Percentiles rank a stretch among this genome's conserved stretches.
Conservation (phyloP, 257 asterid species). For the Jasminum sambac region DNA sequence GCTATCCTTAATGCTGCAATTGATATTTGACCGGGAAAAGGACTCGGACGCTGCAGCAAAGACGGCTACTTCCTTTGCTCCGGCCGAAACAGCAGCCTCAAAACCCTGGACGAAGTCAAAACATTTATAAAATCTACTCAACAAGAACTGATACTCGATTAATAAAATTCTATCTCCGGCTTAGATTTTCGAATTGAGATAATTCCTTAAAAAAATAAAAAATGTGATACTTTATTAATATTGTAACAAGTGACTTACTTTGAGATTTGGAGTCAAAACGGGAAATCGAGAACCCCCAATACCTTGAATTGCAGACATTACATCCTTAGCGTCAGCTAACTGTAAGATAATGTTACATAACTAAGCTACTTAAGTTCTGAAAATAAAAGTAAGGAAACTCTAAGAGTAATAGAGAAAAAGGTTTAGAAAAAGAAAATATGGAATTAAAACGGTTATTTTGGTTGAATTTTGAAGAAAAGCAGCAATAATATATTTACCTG, state of each 20-base stretch:
- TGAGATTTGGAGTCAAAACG: constrained; percentile 88
- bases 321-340: constrained; percentile 90
- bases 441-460: not conserved
- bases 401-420: constrained; percentile 5
- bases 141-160: no score
- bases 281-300: constrained; percentile 60
- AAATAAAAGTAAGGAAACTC: constrained; percentile 18
- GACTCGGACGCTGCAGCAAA: constrained; percentile 96
- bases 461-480: not conserved
- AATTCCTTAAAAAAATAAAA: no score
- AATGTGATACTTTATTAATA: not conserved
- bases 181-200: no score
- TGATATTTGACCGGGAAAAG: constrained; percentile 74
- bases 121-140: not conserved
- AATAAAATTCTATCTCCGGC: no score
- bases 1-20: constrained; percentile 82
- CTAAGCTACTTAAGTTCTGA: constrained; percentile 20
- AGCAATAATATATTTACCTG: constrained; percentile 47
- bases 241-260: constrained; percentile 40
- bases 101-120: constrained; percentile 57
- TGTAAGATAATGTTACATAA: constrained; percentile 36
- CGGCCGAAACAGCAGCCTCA: constrained; percentile 80
- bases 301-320: constrained; percentile 64
- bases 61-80: constrained; percentile 91
- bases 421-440: not conserved